Base-by-base conservation (phyloP, 2,329 filamentous ascomycete genomes). In the Huntiella abstrusa region DNA sequence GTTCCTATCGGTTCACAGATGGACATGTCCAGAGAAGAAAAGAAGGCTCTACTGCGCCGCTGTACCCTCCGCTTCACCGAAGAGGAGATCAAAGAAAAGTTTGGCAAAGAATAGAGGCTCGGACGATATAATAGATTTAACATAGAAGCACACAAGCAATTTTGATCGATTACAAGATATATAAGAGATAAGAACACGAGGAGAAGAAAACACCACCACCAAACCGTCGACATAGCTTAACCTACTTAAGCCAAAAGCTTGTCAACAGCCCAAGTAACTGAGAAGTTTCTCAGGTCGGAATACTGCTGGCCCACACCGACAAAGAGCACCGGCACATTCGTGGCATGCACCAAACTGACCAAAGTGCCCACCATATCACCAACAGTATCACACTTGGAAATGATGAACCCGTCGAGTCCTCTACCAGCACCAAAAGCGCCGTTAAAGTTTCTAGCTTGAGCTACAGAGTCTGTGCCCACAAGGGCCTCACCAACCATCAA, bases 311-410 rank as follows among this genome's bases (percentile, higher is more conserved):
- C 76, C 22, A 80, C 75, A 48, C 73, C 91, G 53, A 98, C 72
- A 58, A 98, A 98, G 8, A 96, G 71, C 15, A 98, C 86, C 0
- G 92, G 92, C 40, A 98, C 92, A 22, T 88, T 85, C 3, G 92
- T 98, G 3, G 91, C 88, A 64, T 96, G 88, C 35, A 98, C 88
- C 68, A 98, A 88, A 59, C 84, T 94, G 52, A 98, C 91, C 52
- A 98, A 68, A 2, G 88, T 95, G 54, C 73, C 86, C 38, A 95
- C 86, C 87, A 96, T 96, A 64, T 95, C 88, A n/a, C 91, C 92
- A 34, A 98, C 92, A 0, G 91, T 98, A 64, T 98, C 91, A 60
- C 91, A 96, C 64, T 98, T 98, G 51, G 81, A 88, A 55, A 98
- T 95, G 59, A 98, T 94, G 62, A 98, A 98, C 4, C 91, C 91